These are phyloP conservation scores for Wickerhamiella allomyrinae DNA, from an alignment of 805 yeast genomes.

Conservation along the genomic window DNA sequence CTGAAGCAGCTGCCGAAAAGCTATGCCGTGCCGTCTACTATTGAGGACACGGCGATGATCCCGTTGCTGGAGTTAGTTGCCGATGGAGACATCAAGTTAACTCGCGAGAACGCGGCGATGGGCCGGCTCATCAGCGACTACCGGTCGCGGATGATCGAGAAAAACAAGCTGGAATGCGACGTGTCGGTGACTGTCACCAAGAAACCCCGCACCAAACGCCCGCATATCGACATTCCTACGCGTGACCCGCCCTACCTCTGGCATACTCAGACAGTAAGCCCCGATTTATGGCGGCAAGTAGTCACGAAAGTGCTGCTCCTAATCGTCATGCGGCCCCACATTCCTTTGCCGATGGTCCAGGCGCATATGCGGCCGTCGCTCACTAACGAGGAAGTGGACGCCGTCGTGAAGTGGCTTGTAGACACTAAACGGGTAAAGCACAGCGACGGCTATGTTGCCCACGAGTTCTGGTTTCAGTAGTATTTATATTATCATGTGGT, in stretches of 20 bases:
- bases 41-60: slow-evolving; percentile 49
- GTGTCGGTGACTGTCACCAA: slow-evolving; percentile 19
- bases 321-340: slow-evolving; percentile 6
- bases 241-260: slow-evolving; percentile 2
- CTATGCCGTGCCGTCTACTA: slow-evolving; percentile 34
- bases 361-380: slow-evolving; percentile 55
- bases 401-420: slow-evolving; percentile 5
- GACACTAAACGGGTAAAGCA: background rate
- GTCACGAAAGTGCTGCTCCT: slow-evolving; percentile 1
- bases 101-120: slow-evolving; percentile 40
- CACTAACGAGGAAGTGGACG: slow-evolving; percentile 1
- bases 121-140: slow-evolving; percentile 41
- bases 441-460: slow-evolving; percentile 1
- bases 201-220: background rate
- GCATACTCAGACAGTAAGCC: background rate
- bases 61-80: slow-evolving; percentile 43
- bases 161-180: slow-evolving; percentile 51
- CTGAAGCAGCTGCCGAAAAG: slow-evolving; percentile 23
- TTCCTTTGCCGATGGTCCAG: slow-evolving; percentile 21
- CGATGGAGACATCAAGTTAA: slow-evolving; percentile 28
- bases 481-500: background rate
- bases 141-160: slow-evolving; percentile 61
- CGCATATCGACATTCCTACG: slow-evolving; percentile 24
- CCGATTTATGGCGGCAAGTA: background rate
- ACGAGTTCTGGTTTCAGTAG: background rate